Percentiles rank a stretch among this genome's conserved stretches.
Evolutionary conservation across 495 filamentous ascomycete species (phyloP).

Genomic region (Lepraria neglecta): DNA sequence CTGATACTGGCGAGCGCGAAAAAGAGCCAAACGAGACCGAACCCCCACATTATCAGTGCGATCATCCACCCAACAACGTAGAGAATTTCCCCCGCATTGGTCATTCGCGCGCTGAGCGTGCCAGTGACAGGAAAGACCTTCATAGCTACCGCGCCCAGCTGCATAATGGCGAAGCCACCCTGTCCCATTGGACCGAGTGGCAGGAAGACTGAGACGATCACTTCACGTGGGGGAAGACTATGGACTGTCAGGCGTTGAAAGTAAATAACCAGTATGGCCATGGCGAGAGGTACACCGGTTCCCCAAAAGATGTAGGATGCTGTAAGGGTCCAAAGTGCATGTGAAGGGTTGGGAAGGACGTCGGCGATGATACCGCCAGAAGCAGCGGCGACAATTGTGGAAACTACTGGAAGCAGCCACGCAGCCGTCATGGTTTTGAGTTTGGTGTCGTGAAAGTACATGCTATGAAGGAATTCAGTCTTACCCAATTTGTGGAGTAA

Average conservation of each 20-base stretch:
- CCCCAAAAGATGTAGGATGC: constrained; percentile 55
- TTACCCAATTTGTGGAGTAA: not conserved
- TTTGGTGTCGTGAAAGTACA: constrained; percentile 32
- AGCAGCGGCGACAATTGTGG: constrained; percentile 51
- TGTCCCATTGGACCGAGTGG: constrained; percentile 56
- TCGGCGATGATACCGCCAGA: constrained; percentile 51
- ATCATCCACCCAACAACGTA: constrained; percentile 49
- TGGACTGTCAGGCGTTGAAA: constrained; percentile 53
- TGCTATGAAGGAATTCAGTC: constrained; percentile 26
- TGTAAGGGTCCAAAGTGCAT: constrained; percentile 52
- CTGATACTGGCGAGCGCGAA: constrained; percentile 46
- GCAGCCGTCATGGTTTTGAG: constrained; percentile 50
- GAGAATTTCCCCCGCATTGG: constrained; percentile 43
- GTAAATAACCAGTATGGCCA: constrained; percentile 53
- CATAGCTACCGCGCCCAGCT: constrained; percentile 48
- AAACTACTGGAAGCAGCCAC: constrained; percentile 57
- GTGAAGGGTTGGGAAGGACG: constrained; percentile 44
- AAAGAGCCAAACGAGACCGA: constrained; percentile 56
- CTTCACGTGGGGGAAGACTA: constrained; percentile 50
- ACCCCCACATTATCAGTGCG: constrained; percentile 54
- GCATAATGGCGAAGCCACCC: constrained; percentile 52
- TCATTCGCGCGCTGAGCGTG: constrained; percentile 33
- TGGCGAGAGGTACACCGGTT: constrained; percentile 49
- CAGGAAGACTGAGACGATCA: constrained; percentile 57
- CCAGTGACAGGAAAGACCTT: constrained; percentile 45